A percentile compares a stretch with the other conserved stretches of the same genome.
Evolutionary conservation across 2,329 filamentous ascomycete species (phyloP).

Genomic region (Drechslerella coelobrocha): DNA sequence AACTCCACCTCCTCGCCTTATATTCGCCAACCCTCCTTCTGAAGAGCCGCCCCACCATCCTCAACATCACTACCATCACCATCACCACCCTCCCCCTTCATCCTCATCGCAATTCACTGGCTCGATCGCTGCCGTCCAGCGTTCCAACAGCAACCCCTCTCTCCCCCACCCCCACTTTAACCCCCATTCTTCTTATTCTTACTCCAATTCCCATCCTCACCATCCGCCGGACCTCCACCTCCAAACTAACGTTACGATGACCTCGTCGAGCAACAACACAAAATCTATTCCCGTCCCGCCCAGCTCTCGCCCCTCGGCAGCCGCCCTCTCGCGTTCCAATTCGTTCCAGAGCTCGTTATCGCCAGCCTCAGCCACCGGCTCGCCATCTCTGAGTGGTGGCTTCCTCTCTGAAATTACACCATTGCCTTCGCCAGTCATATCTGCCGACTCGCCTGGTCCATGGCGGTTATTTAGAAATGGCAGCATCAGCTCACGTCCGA

Average conservation of each 20-base stretch:
- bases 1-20: conserved; percentile 47
- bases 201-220: conserved; percentile 9
- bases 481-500: conserved; percentile 61
- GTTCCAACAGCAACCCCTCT: neutral
- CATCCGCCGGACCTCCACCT: conserved; percentile 50
- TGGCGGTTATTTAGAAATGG: conserved; percentile 65
- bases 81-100: conserved; percentile 23
- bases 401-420: conserved; percentile 67
- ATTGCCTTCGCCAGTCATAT: conserved; percentile 75
- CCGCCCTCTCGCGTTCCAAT: conserved; percentile 53
- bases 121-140: neutral
- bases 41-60: conserved; percentile 35
- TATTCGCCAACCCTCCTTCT: conserved; percentile 49
- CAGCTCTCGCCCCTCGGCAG: conserved; percentile 45
- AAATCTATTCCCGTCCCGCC: conserved; percentile 42
- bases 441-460: conserved; percentile 70
- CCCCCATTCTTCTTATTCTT: conserved; percentile 17
- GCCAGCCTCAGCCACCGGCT: conserved; percentile 51
- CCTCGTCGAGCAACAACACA: conserved; percentile 51
- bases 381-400: conserved; percentile 53
- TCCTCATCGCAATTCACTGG: neutral
- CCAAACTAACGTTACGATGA: conserved; percentile 53
- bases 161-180: conserved; percentile 12
- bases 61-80: conserved; percentile 19
- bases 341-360: conserved; percentile 53